These are phyloP conservation scores for Balansia obtecta DNA, from an alignment of 2,329 filamentous ascomycete species.

Conservation along the genomic window DNA sequence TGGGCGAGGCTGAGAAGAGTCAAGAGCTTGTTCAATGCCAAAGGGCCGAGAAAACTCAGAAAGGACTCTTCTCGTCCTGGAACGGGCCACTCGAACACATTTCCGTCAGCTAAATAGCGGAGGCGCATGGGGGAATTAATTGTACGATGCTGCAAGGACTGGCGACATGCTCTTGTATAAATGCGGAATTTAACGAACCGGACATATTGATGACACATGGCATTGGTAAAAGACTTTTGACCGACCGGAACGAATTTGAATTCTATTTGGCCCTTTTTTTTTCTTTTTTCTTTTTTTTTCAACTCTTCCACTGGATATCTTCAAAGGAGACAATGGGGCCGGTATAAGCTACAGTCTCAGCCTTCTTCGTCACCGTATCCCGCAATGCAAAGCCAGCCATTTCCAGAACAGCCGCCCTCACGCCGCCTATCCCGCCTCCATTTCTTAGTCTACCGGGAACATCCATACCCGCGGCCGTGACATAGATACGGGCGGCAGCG, in stretches of 20 bases:
- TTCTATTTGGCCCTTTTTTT: not conserved
- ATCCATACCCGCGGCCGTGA: constrained; percentile 26
- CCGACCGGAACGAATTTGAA: no score
- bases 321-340: constrained; percentile 27
- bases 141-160: not conserved
- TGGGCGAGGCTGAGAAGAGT: constrained; percentile 61
- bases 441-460: constrained; percentile 18
- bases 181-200: not conserved
- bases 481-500: constrained; percentile 19
- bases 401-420: constrained; percentile 26
- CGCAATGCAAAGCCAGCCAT: constrained; percentile 25
- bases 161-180: not conserved
- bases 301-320: constrained; percentile 22
- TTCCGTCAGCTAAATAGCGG: constrained; percentile 6
- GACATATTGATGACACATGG: not conserved
- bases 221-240: not conserved
- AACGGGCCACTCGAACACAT: constrained; percentile 20
- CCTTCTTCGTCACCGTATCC: constrained; percentile 20
- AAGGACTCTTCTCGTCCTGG: constrained; percentile 29
- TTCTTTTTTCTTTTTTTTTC: not conserved
- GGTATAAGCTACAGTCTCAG: constrained; percentile 22
- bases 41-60: constrained; percentile 41
- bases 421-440: constrained; percentile 27
- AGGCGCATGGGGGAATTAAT: not conserved
- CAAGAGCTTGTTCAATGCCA: constrained; percentile 59